A percentile compares a stretch with the other conserved stretches of the same genome.
These are phyloP conservation scores for Rhinocladiella similis DNA, from an alignment of 2,329 filamentous ascomycete species.

Conservation along the genomic window DNA sequence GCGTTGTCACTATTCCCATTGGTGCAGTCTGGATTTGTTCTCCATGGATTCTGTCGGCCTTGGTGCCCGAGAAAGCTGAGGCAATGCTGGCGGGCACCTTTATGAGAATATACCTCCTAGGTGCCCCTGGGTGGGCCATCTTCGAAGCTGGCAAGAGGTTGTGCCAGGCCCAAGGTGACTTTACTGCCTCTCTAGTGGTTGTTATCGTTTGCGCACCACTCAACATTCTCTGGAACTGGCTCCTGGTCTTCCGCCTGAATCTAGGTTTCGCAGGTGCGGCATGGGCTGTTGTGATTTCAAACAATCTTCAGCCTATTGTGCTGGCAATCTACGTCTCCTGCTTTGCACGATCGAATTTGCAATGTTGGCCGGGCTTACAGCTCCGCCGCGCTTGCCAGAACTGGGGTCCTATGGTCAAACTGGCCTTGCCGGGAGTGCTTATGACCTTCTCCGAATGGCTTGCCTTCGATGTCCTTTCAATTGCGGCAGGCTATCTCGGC, in stretches of 20 bases:
- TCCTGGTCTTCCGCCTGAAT: conserved; percentile 63
- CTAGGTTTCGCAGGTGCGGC: conserved; percentile 71
- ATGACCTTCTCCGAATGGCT: conserved; percentile 86
- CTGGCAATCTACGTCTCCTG: conserved; percentile 67
- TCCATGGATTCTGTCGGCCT: conserved; percentile 55
- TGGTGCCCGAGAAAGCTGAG: conserved; percentile 66
- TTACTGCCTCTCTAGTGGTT: conserved; percentile 73
- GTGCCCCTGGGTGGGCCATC: conserved; percentile 67
- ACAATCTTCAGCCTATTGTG: conserved; percentile 65
- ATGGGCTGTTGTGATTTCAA: conserved; percentile 66
- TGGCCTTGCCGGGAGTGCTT: conserved; percentile 77
- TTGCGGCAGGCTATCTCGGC: conserved; percentile 70
- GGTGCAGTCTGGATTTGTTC: conserved; percentile 64
- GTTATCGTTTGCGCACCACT: conserved; percentile 73
- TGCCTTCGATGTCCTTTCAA: conserved; percentile 78
- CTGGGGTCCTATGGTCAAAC: conserved; percentile 73
- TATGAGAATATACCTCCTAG: conserved; percentile 63
- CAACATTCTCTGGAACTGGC: conserved; percentile 70
- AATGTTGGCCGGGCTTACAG: conserved; percentile 73
- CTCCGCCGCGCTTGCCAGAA: conserved; percentile 61
- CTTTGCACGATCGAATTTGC: conserved; percentile 56
- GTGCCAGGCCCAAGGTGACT: conserved; percentile 75
- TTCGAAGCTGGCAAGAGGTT: conserved; percentile 75
- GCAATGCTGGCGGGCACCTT: conserved; percentile 68
- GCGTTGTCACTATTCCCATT: conserved; percentile 66